These are phyloP conservation scores for Termitomyces sp. DNA, from an alignment of 768 basidiomycete genomes.

Conservation along the genomic window DNA sequence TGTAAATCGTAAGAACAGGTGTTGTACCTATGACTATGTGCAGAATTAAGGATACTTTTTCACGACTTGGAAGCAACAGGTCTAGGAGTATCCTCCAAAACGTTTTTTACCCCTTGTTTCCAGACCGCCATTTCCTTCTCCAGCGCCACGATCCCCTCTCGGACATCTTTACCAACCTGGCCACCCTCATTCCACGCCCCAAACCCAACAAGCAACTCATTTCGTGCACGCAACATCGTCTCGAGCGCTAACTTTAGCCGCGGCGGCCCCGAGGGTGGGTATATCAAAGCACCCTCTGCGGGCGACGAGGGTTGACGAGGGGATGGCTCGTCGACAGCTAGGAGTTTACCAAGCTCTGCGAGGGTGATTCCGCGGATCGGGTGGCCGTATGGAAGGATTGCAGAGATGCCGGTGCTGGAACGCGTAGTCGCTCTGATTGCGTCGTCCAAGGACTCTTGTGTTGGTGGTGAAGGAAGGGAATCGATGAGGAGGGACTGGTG, in stretches of 20 bases:
- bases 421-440: constrained; percentile 57
- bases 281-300: constrained; percentile 28
- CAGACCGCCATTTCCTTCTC: constrained; percentile 77
- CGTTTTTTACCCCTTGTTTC: constrained; percentile 61
- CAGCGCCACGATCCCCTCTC: constrained; percentile 55
- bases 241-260: constrained; percentile 66
- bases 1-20: constrained; percentile 3
- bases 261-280: constrained; percentile 67
- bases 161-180: constrained; percentile 60
- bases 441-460: constrained; percentile 60
- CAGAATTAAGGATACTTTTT: neutral
- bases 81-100: constrained; percentile 40
- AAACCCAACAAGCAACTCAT: constrained; percentile 69
- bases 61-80: neutral
- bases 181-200: constrained; percentile 71
- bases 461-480: constrained; percentile 37
- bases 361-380: constrained; percentile 74
- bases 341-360: constrained; percentile 78
- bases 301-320: constrained; percentile 29
- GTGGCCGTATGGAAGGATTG: constrained; percentile 62
- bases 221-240: constrained; percentile 58
- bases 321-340: constrained; percentile 73
- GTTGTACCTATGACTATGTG: neutral
- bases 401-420: constrained; percentile 50
- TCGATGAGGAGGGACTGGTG: constrained; percentile 66